Conservation (phyloP, 75 land plant species). For the Cupressus sempervirens region DNA sequence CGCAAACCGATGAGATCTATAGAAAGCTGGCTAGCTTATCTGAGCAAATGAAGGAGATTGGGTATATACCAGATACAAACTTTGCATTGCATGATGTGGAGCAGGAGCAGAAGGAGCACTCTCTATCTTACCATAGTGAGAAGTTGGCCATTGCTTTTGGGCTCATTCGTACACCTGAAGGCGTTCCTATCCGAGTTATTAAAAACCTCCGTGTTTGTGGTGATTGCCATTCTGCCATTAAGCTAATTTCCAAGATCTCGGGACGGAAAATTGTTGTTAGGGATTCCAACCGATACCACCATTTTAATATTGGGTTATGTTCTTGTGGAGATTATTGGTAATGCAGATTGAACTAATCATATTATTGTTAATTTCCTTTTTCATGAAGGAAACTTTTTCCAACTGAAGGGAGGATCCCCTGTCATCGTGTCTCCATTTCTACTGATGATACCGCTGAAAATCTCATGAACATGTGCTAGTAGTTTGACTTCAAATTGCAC, state of each 20-base stretch:
- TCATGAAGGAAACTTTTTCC: background rate
- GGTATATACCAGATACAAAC: slow-evolving; percentile 12
- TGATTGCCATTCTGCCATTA: slow-evolving; percentile 21
- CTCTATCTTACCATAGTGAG: slow-evolving; percentile 21
- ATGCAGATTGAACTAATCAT: background rate
- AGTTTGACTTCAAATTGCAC: background rate
- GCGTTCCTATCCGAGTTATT: slow-evolving; percentile 15
- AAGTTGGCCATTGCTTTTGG: slow-evolving; percentile 34
- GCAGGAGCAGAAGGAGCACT: slow-evolving; percentile 2
- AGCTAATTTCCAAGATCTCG: slow-evolving; percentile 14
- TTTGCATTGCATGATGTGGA: slow-evolving; percentile 14
- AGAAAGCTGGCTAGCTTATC: slow-evolving; percentile 13
- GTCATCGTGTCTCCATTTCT: background rate
- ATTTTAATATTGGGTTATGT: slow-evolving; percentile 23
- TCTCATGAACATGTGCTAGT: background rate
- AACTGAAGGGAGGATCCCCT: background rate
- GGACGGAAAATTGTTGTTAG: slow-evolving; percentile 22
- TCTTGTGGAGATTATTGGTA: slow-evolving; percentile 26
- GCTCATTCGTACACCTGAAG: slow-evolving; percentile 24
- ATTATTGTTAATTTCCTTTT: background rate
- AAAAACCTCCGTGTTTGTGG: slow-evolving; percentile 25
- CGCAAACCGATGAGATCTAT: slow-evolving; percentile 35
- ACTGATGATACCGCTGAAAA: background rate
- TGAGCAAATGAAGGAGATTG: slow-evolving; percentile 16
- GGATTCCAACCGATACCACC: slow-evolving; percentile 22